These are phyloP conservation scores for Vitis rotundifolia DNA, from an alignment of 164 flowering plant species.

Conservation along the genomic window DNA sequence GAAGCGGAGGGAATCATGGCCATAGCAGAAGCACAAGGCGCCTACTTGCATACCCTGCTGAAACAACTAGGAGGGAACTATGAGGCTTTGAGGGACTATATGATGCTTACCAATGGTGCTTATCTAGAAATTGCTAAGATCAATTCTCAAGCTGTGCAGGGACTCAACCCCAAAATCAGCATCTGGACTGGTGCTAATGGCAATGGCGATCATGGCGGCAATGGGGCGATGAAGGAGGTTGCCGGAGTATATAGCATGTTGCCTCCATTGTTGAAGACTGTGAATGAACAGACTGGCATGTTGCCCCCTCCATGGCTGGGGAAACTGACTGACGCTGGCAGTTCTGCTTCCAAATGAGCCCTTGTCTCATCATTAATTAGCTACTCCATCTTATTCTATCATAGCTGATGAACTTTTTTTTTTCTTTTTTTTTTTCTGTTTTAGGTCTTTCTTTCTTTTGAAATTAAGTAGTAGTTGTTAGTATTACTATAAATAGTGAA, in stretches of 20 bases:
- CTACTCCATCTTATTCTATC: no score
- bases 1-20: conserved; percentile 31
- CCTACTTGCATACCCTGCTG: conserved; percentile 13
- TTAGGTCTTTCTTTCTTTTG: no score
- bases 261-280: conserved; percentile 29
- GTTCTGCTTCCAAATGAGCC: no score
- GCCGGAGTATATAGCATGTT: conserved; percentile 26
- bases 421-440: no score
- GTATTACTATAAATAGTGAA: no score
- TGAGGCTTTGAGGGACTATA: conserved; percentile 19
- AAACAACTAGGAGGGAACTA: conserved; percentile 22
- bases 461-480: no score
- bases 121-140: conserved; percentile 26
- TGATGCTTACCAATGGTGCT: conserved; percentile 19
- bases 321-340: no score
- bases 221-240: conserved; percentile 24
- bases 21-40: conserved; percentile 25
- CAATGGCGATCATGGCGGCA: neutral
- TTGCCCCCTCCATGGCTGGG: conserved; percentile 33
- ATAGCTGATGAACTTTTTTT: no score
- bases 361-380: no score
- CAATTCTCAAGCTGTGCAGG: conserved; percentile 22
- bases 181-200: conserved; percentile 17
- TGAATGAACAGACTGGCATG: conserved; percentile 36
- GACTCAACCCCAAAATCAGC: conserved; percentile 31